phyloP scores from a whole-genome alignment of 2,329 filamentous ascomycete genomes.

The Botryotinia convoluta region DNA sequence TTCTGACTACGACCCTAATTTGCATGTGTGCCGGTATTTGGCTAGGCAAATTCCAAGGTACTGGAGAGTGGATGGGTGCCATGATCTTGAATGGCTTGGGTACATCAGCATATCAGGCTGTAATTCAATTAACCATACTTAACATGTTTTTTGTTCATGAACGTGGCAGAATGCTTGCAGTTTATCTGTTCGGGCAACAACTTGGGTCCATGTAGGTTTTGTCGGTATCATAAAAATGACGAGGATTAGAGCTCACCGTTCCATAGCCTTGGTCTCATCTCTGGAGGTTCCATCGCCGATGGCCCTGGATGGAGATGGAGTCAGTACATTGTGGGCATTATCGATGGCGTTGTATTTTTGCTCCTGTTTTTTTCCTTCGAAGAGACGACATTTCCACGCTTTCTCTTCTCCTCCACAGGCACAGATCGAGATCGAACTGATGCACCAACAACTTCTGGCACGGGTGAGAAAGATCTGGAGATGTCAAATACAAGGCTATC shows the following conservation, averaged over 20 bases:
- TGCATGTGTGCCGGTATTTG: not conserved
- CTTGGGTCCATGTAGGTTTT: not conserved
- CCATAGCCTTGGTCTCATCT: not conserved
- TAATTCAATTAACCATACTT: not conserved
- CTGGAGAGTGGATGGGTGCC: not conserved
- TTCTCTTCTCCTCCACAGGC: not conserved
- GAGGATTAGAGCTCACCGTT: not conserved
- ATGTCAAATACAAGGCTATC: not conserved
- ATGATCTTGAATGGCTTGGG: not conserved
- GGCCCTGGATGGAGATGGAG: not conserved
- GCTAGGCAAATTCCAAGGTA: not conserved
- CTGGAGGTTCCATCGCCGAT: not conserved
- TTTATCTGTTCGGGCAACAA: not conserved
- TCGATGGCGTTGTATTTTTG: not conserved
- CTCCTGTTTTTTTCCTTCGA: not conserved
- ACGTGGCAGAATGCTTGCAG: not conserved
- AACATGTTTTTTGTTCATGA: not conserved
- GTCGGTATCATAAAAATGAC: not conserved
- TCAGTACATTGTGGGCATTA: not conserved
- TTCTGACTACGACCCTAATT: not conserved
- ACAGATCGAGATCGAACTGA: not conserved
- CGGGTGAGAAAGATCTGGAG: not conserved
- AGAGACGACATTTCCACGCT: not conserved
- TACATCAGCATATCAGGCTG: not conserved
- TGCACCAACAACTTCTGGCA: not conserved